Evolutionary conservation across 2,329 filamentous ascomycete genomes (phyloP).

Genomic region (Trichoderma atrobrunneum): DNA sequence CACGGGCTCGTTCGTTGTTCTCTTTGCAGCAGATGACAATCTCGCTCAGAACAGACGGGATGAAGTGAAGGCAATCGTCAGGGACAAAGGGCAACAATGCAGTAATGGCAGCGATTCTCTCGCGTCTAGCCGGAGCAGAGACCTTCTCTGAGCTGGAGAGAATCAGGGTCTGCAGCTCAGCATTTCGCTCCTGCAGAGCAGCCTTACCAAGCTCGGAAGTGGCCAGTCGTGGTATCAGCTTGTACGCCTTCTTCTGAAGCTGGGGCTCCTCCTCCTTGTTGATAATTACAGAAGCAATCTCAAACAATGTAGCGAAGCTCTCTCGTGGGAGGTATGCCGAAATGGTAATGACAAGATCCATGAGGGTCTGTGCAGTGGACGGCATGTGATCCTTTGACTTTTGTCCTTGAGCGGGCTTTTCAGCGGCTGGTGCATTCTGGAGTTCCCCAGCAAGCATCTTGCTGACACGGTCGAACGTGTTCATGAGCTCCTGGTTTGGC

Average conservation of each 20-base stretch:
- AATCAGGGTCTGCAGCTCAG: slow-evolving; percentile 78
- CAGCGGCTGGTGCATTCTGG: slow-evolving; percentile 47
- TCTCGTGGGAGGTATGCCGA: slow-evolving; percentile 87
- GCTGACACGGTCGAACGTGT: slow-evolving; percentile 85
- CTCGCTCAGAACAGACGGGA: slow-evolving; percentile 86
- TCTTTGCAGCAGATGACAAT: slow-evolving; percentile 97
- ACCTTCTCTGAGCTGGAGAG: slow-evolving; percentile 79
- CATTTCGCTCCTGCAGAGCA: slow-evolving; percentile 73
- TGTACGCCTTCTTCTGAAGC: slow-evolving; percentile 98
- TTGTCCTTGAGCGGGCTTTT: slow-evolving; percentile 61
- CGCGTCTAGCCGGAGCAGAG: slow-evolving; percentile 78
- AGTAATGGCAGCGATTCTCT: slow-evolving; percentile 78
- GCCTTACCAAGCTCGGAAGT: slow-evolving; percentile 72
- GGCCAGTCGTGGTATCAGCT: slow-evolving; percentile 86
- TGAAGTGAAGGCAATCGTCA: slow-evolving; percentile 79
- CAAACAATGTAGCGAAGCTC: slow-evolving; percentile 81
- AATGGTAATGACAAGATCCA: slow-evolving; percentile 96
- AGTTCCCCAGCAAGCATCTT: slow-evolving; percentile 76
- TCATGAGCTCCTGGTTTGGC: slow-evolving; percentile 71
- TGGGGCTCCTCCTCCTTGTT: slow-evolving; percentile 81
- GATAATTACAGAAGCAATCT: slow-evolving; percentile 79
- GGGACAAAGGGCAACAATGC: slow-evolving; percentile 79
- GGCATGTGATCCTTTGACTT: slow-evolving; percentile 72
- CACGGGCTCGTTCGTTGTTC: slow-evolving; percentile 91
- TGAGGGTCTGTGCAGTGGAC: slow-evolving; percentile 88